Conservation (phyloP, 805 yeast species). For the Suhomyces pyralidae region DNA sequence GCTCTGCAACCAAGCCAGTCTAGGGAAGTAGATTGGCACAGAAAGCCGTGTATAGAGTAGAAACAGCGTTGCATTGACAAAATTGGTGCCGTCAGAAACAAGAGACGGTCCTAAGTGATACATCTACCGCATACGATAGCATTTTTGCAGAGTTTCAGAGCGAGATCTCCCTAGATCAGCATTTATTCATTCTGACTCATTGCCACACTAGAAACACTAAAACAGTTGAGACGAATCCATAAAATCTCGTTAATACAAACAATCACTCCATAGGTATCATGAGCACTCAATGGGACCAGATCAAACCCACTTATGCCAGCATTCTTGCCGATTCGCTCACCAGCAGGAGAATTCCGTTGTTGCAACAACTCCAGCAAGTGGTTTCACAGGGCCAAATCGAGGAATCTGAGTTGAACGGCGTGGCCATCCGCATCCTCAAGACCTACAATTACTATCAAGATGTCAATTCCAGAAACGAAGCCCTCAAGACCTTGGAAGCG, state of each 20-base stretch:
- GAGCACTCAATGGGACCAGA: slow-evolving; percentile 17
- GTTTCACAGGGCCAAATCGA: slow-evolving; percentile 20
- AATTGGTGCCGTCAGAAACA: not conserved
- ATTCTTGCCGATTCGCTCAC: slow-evolving; percentile 34
- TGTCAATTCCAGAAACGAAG: slow-evolving; percentile 42
- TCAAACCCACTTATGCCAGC: slow-evolving; percentile 20
- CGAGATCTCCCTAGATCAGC: not conserved
- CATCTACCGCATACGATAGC: not conserved
- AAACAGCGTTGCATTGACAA: not conserved
- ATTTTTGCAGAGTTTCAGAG: not conserved
- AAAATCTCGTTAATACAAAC: no score
- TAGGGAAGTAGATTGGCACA: not conserved
- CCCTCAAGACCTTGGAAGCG: slow-evolving; percentile 36
- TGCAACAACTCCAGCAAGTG: slow-evolving; percentile 23
- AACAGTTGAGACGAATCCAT: no score
- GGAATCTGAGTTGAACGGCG: slow-evolving; percentile 15
- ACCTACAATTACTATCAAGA: slow-evolving; percentile 54
- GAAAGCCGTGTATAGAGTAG: not conserved
- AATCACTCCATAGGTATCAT: not conserved
- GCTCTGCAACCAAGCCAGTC: not conserved
- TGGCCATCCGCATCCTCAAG: slow-evolving; percentile 36
- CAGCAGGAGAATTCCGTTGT: slow-evolving; percentile 31
- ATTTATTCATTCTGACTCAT: not conserved
- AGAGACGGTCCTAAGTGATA: not conserved
- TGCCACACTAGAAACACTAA: no score